phyloP scores from a whole-genome alignment of 257 asterid species.

The Petunia axillaris region DNA sequence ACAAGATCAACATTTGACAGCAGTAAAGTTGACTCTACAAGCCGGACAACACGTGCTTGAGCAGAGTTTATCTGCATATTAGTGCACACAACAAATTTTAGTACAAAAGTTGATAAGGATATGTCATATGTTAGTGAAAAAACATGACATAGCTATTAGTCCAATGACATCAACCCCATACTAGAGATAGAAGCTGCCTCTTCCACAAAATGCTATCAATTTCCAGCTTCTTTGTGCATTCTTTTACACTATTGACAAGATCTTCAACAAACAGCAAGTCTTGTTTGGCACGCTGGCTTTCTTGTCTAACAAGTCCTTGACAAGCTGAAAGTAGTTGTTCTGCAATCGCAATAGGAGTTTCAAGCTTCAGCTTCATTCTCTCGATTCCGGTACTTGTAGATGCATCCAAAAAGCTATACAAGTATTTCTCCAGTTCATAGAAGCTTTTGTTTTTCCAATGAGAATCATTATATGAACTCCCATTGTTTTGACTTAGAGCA shows the following conservation, averaged over 20 bases:
- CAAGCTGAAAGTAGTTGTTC: slow-evolving; percentile 77
- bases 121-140: not conserved
- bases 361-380: slow-evolving; percentile 89
- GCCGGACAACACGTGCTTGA: slow-evolving; percentile 71
- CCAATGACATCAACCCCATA: slow-evolving; percentile 34
- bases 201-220: slow-evolving; percentile 79
- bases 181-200: slow-evolving; percentile 79
- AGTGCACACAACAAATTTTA: not conserved
- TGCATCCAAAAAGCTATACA: slow-evolving; percentile 80
- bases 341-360: slow-evolving; percentile 86
- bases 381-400: slow-evolving; percentile 82
- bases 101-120: not conserved
- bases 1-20: slow-evolving; percentile 84
- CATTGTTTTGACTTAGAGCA: slow-evolving; percentile 42
- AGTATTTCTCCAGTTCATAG: slow-evolving; percentile 71
- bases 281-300: slow-evolving; percentile 64
- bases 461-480: slow-evolving; percentile 39
- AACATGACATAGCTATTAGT: not conserved
- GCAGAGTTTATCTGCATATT: slow-evolving; percentile 72
- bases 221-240: slow-evolving; percentile 68
- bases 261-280: slow-evolving; percentile 70
- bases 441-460: slow-evolving; percentile 64
- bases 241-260: slow-evolving; percentile 63
- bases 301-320: slow-evolving; percentile 72
- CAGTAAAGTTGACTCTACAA: slow-evolving; percentile 74